Conservation (phyloP, 352 stramenopile genomes). For the Phytopythium delawarense region DNA sequence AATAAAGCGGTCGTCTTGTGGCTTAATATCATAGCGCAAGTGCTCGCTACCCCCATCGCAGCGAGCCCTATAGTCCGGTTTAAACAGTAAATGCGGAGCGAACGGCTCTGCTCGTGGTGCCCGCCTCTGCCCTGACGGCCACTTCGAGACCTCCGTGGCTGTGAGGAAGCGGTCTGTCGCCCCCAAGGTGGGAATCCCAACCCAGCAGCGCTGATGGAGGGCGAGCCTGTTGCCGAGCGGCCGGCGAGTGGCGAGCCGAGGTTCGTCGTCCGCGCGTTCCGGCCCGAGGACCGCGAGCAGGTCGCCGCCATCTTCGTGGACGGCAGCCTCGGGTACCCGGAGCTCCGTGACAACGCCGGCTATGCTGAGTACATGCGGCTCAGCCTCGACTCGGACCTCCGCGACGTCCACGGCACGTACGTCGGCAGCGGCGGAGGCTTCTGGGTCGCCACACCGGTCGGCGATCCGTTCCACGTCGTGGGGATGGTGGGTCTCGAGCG, state of each 20-base stretch:
- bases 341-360: constrained; percentile 14
- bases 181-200: background rate
- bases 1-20: background rate
- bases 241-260: background rate
- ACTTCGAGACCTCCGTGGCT: background rate
- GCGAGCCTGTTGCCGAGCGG: background rate
- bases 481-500: constrained; percentile 32
- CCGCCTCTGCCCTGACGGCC: no score
- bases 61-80: no score
- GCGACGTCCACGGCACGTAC: constrained; percentile 24
- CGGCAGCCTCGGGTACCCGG: constrained; percentile 29
- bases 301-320: constrained; percentile 24
- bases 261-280: constrained; percentile 22
- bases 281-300: constrained; percentile 13
- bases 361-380: constrained; percentile 19
- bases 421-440: constrained; percentile 23
- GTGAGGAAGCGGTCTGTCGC: background rate
- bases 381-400: constrained; percentile 24
- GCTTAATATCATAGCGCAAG: no score
- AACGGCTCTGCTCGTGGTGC: no score
- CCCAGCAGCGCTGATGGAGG: background rate
- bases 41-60: no score
- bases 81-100: no score
- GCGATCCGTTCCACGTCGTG: constrained; percentile 11
- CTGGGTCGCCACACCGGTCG: constrained; percentile 21